Percentiles rank a stretch among this genome's conserved stretches.
These are phyloP conservation scores for Gymnopilus dilepis DNA, from an alignment of 768 basidiomycete species.

Conservation along the genomic window DNA sequence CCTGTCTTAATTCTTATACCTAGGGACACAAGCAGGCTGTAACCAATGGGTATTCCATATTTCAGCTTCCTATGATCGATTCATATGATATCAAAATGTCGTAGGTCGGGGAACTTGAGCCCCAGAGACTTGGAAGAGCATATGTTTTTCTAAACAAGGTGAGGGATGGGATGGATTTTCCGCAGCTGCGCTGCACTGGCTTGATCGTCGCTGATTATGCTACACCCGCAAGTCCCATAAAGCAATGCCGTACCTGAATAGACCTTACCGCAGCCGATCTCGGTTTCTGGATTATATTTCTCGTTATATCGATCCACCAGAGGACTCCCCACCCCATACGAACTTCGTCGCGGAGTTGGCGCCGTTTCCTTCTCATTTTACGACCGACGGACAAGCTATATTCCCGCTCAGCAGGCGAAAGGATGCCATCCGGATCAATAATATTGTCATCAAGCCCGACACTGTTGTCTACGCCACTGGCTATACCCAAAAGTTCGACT, in stretches of 20 bases:
- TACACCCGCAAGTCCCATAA: constrained; percentile 46
- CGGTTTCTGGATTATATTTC: constrained; percentile 50
- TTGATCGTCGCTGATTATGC: neutral
- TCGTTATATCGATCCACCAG: constrained; percentile 62
- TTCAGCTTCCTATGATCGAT: neutral
- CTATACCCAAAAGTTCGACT: constrained; percentile 49
- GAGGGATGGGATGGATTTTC: neutral
- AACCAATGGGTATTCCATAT: constrained; percentile 61
- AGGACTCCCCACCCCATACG: constrained; percentile 50
- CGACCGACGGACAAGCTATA: constrained; percentile 45
- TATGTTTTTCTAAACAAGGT: constrained; percentile 71
- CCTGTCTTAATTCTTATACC: constrained; percentile 7
- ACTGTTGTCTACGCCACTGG: constrained; percentile 56
- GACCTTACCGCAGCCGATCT: constrained; percentile 54
- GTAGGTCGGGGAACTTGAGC: constrained; percentile 58
- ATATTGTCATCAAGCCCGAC: constrained; percentile 48
- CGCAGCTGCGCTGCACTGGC: neutral
- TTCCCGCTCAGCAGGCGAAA: constrained; percentile 50
- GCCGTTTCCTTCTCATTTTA: constrained; percentile 57
- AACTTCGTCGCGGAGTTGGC: constrained; percentile 55
- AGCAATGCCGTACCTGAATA: constrained; percentile 66
- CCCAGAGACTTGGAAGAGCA: constrained; percentile 58
- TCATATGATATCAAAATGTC: constrained; percentile 1
- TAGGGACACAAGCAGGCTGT: constrained; percentile 59
- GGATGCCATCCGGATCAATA: constrained; percentile 46